Conservation (phyloP, 2,329 filamentous ascomycete species). For the Phoma herbarum region DNA sequence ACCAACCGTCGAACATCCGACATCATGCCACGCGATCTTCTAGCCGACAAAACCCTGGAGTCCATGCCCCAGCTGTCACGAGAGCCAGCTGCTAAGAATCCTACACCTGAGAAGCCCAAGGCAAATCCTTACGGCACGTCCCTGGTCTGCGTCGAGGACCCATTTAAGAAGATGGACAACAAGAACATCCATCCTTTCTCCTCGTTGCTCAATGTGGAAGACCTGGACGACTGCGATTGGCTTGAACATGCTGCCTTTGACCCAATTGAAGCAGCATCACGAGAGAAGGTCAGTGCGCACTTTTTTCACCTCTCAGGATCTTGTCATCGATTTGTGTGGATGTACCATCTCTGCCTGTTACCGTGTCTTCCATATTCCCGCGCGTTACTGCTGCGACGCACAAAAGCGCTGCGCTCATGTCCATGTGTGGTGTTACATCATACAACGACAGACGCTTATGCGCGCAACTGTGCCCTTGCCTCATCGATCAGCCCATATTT, state of each 20-base stretch:
- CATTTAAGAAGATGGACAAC: slow-evolving; percentile 48
- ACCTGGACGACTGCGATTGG: slow-evolving; percentile 68
- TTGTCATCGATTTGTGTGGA: neutral
- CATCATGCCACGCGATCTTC: slow-evolving; percentile 56
- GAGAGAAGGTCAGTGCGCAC: slow-evolving; percentile 64
- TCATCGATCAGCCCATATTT: slow-evolving; percentile 15
- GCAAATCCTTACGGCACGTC: slow-evolving; percentile 13
- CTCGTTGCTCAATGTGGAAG: slow-evolving; percentile 73
- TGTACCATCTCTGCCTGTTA: neutral
- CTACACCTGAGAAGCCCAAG: slow-evolving; percentile 22
- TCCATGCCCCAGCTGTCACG: slow-evolving; percentile 51
- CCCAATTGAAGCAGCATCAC: slow-evolving; percentile 63
- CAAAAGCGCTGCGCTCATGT: slow-evolving; percentile 27
- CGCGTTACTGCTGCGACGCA: slow-evolving; percentile 24
- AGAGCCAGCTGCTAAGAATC: slow-evolving; percentile 32
- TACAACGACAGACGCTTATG: slow-evolving; percentile 16
- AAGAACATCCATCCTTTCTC: slow-evolving; percentile 74
- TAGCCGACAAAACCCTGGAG: slow-evolving; percentile 48
- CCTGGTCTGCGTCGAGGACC: slow-evolving; percentile 34
- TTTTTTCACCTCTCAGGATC: neutral
- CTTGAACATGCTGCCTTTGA: slow-evolving; percentile 68
- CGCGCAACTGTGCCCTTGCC: slow-evolving; percentile 17
- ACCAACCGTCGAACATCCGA: slow-evolving; percentile 15
- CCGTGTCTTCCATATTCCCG: neutral
- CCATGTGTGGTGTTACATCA: slow-evolving; percentile 23